Base-by-base conservation (phyloP, 768 basidiomycete genomes). In the Suillus paluster region DNA sequence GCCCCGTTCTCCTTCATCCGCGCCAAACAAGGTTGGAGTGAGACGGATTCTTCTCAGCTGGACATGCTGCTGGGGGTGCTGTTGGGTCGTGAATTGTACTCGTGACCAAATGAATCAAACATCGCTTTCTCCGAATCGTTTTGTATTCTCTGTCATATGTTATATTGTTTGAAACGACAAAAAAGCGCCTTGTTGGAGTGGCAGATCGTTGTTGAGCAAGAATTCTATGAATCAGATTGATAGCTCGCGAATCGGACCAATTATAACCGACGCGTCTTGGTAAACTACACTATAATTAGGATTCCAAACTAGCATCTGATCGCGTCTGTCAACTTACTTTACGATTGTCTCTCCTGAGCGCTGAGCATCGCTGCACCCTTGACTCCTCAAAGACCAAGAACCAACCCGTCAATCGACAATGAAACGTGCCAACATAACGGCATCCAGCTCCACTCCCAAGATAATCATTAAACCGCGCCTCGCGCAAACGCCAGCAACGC, bases 391-490 rank as follows among this genome's bases (percentile, higher is more conserved):
- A 54, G 5, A 25, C 49, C 4, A 19, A 41, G n/a, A 45, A 44
- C n/a, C 27, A 15, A 10, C 1, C 23, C 12, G 15, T 2, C 14
- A 25, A 30, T 50, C 12, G 57, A 55, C n/a, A 12, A 72, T 73
- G 72, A 73, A 68, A 34, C 72, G 72, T 38, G 11, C 23, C 25
- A 57, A 64, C 42, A 61, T 63, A 12, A 19, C 42, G n/a, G 42
- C 42, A 8, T 70, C 68, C 39, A 70, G 68, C 5, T 62, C 68
- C 19, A 64, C 59, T 15, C 75, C 67, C 27, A 80, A 78, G 71
- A 80, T 80, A 46, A 80, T 79, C 11, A 78, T 79, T 61, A 80
- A 77, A 53, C 79, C 79, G 2, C 78, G 76, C 36, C 63, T 73
- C 12, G 71, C 70, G 19, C 73, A 69, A 55, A 55, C 38, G 14